Evolutionary conservation across 2,329 filamentous ascomycete species (phyloP), one percentile per base, ranked within the genome.

Genomic region (Mollisiaceae sp.): DNA sequence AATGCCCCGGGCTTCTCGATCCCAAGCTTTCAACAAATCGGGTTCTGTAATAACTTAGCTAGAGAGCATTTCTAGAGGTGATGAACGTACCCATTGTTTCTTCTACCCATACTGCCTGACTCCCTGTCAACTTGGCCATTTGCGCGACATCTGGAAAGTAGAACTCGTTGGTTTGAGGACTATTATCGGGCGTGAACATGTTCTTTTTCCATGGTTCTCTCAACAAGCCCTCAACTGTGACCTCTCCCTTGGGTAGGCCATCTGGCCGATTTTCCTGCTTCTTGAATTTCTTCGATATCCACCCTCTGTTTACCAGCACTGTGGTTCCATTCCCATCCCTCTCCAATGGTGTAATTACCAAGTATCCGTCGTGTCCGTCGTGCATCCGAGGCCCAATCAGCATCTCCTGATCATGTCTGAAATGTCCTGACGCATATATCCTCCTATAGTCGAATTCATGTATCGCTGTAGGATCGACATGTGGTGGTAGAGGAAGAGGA

Each of bases 201-300:
- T 99, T 99, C 84, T 94, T 97, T 85, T 97, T 95, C 87, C 92
- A 97, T 9, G 94, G 94, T 80, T 95, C 88, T 66, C 95, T 81
- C 76, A 99, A 77, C 77, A 99, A 75, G 0, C 95, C 95, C 79
- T 97, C 89, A 2, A 99, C 88, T 0, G 85, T 86, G 11, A 98
- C 89, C 73, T 91, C 87, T 0, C 88, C 92, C 58, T 75, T 77
- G 0, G 91, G 90, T 70, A 98, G 72, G 0, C 88, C 88, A 27
- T 88, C 85, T 0, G 84, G 81, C 27, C 92, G 81, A 63, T 83
- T 81, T 70, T 81, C 81, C 79, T 94, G 90, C 66, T 86, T 79
- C 63, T 85, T 85, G 73, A 91, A 83, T 71, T 89, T 89, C 82
- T 92, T 94, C 54, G 87, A 83, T 67, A 99, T 95, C 95, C 95